Percentiles rank a stretch among this genome's conserved stretches.
Evolutionary conservation across 1,139 yeast genomes (phyloP).

Genomic region (Sugiyamaella paludigena): DNA sequence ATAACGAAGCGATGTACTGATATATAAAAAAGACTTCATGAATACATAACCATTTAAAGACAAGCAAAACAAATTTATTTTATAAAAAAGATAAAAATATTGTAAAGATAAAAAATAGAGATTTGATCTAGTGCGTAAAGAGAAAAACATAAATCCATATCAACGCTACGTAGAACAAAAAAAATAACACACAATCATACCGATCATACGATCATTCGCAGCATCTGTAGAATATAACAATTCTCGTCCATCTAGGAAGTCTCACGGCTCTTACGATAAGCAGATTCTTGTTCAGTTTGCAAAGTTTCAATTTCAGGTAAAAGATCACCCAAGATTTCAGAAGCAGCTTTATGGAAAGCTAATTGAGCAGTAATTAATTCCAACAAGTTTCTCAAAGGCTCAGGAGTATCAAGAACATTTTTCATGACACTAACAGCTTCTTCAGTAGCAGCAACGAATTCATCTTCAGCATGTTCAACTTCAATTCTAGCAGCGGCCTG

Average conservation of each 20-base stretch:
- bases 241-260: conserved; percentile 18
- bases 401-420: conserved; percentile 71
- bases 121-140: too few relatives aligned
- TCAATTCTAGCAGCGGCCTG: conserved; percentile 72
- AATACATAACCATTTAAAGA: too few relatives aligned
- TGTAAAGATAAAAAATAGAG: neutral
- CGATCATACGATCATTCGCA: too few relatives aligned
- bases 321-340: conserved; percentile 64
- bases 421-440: conserved; percentile 85
- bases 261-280: conserved; percentile 39
- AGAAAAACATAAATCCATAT: too few relatives aligned
- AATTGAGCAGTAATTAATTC: conserved; percentile 78
- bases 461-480: conserved; percentile 86
- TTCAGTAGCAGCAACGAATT: conserved; percentile 86
- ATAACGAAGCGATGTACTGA: too few relatives aligned
- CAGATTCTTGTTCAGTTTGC: conserved; percentile 51
- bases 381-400: conserved; percentile 65
- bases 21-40: too few relatives aligned
- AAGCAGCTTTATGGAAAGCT: conserved; percentile 76
- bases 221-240: too few relatives aligned
- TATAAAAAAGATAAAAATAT: neutral
- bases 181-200: too few relatives aligned
- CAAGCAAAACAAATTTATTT: too few relatives aligned
- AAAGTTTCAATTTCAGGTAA: conserved; percentile 63
- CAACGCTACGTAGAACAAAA: too few relatives aligned